Percentiles rank a stretch among this genome's conserved stretches.
phyloP scores from a whole-genome alignment of 495 filamentous ascomycete genomes.

The Xylaria flabelliformis region DNA sequence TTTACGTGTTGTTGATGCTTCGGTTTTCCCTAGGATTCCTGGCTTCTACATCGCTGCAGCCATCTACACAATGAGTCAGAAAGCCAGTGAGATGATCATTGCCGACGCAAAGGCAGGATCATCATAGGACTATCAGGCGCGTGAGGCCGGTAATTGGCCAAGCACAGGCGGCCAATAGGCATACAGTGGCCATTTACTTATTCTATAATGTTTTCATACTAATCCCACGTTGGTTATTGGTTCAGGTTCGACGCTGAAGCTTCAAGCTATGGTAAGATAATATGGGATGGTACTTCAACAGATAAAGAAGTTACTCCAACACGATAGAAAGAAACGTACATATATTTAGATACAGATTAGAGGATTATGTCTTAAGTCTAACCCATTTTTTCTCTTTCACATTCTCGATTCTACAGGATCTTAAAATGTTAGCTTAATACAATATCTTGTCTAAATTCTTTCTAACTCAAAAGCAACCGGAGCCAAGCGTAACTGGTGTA shows the following conservation, averaged over 20 bases:
- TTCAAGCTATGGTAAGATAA: neutral
- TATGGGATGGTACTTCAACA: neutral
- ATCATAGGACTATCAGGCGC: neutral
- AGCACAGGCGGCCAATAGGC: neutral
- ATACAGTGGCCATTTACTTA: neutral
- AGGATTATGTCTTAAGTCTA: too few species aligned
- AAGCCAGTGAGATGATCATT: slow-evolving; percentile 62
- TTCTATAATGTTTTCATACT: neutral
- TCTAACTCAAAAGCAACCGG: too few species aligned
- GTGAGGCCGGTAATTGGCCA: neutral
- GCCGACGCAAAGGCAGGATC: neutral
- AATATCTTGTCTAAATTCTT: too few species aligned
- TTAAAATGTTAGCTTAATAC: too few species aligned
- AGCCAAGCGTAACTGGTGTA: too few species aligned
- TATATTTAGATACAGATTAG: too few species aligned
- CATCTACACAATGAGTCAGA: slow-evolving; percentile 67
- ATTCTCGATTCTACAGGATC: too few species aligned
- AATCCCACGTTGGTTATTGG: neutral
- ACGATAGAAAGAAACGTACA: neutral
- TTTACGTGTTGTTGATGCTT: slow-evolving; percentile 60
- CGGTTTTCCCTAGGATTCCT: slow-evolving; percentile 62
- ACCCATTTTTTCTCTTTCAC: too few species aligned
- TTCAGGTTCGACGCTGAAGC: neutral
- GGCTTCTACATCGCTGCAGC: slow-evolving; percentile 61
- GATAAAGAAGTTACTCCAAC: neutral